These are phyloP conservation scores for Paracoccidioides lutzii DNA, from an alignment of 2,329 filamentous ascomycete genomes.

Conservation along the genomic window DNA sequence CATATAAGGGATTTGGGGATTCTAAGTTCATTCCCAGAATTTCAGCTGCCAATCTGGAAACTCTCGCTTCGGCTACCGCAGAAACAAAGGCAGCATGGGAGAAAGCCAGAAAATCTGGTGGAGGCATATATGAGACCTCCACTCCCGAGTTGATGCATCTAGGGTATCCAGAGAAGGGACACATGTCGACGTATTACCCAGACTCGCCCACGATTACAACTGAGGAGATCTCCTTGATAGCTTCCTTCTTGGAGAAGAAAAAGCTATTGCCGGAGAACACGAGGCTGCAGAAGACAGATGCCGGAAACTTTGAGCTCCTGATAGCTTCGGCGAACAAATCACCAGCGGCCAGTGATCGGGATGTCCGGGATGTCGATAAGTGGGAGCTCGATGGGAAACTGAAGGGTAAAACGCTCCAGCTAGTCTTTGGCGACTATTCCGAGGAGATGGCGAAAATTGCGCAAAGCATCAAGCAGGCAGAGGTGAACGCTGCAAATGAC, in stretches of 20 bases:
- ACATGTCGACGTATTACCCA: constrained; percentile 74
- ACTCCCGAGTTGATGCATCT: constrained; percentile 57
- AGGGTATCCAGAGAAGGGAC: constrained; percentile 60
- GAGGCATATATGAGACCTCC: constrained; percentile 57
- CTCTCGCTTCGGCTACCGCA: constrained; percentile 47
- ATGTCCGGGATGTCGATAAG: constrained; percentile 53
- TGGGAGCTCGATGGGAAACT: constrained; percentile 50
- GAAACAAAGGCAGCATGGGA: constrained; percentile 53
- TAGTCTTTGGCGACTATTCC: constrained; percentile 63
- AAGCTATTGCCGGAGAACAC: constrained; percentile 63
- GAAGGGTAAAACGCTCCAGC: constrained; percentile 53
- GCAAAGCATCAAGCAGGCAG: constrained; percentile 54
- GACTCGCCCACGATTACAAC: constrained; percentile 62
- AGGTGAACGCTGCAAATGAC: constrained; percentile 57
- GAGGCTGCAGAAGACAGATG: constrained; percentile 52
- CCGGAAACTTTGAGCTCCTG: constrained; percentile 56
- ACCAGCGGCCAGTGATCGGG: constrained; percentile 50
- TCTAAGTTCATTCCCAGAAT: constrained; percentile 70
- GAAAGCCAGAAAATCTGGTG: constrained; percentile 44
- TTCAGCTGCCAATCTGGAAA: constrained; percentile 48
- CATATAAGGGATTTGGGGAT: constrained; percentile 81
- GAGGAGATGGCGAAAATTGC: constrained; percentile 57
- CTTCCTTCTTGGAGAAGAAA: constrained; percentile 60
- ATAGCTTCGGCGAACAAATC: constrained; percentile 56
- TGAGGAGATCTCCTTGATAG: constrained; percentile 58